phyloP scores from a whole-genome alignment of 2,329 filamentous ascomycete species.

The Lecanicillium sp. region DNA sequence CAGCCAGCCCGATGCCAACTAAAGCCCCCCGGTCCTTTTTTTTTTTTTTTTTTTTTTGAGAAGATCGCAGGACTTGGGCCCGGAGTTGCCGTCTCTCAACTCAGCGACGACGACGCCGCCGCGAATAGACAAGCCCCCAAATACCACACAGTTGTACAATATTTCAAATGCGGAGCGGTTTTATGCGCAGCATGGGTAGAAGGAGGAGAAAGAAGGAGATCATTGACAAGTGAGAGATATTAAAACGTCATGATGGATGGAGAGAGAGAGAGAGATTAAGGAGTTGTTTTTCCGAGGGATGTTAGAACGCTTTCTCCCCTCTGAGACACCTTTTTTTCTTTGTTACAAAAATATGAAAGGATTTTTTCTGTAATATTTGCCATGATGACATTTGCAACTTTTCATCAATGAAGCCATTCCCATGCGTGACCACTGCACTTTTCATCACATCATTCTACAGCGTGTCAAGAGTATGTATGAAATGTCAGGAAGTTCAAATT shows the following conservation, averaged over 20 bases:
- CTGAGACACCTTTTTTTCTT: background rate
- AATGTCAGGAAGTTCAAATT: background rate
- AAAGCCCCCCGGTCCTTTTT: slow-evolving; percentile 22
- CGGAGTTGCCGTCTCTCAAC: background rate
- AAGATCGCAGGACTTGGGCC: too few species aligned
- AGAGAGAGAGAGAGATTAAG: background rate
- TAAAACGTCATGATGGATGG: too few species aligned
- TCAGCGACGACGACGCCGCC: background rate
- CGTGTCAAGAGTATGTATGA: too few species aligned
- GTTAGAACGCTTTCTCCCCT: too few species aligned
- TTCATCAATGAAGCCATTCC: too few species aligned
- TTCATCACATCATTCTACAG: too few species aligned
- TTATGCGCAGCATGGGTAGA: slow-evolving; percentile 74
- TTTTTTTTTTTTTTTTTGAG: too few species aligned
- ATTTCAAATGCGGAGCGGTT: slow-evolving; percentile 70
- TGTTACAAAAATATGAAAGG: slow-evolving; percentile 4
- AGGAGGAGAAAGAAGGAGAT: slow-evolving; percentile 45
- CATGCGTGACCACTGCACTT: too few species aligned
- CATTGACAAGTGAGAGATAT: slow-evolving; percentile 1
- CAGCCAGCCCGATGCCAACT: slow-evolving; percentile 84
- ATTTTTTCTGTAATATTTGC: slow-evolving; percentile 4
- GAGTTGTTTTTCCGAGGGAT: background rate
- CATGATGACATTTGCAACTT: too few species aligned
- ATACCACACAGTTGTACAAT: slow-evolving; percentile 13
- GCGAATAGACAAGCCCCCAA: background rate